phyloP scores from a whole-genome alignment of 2,329 filamentous ascomycete species.

The Corynespora cassiicola region DNA sequence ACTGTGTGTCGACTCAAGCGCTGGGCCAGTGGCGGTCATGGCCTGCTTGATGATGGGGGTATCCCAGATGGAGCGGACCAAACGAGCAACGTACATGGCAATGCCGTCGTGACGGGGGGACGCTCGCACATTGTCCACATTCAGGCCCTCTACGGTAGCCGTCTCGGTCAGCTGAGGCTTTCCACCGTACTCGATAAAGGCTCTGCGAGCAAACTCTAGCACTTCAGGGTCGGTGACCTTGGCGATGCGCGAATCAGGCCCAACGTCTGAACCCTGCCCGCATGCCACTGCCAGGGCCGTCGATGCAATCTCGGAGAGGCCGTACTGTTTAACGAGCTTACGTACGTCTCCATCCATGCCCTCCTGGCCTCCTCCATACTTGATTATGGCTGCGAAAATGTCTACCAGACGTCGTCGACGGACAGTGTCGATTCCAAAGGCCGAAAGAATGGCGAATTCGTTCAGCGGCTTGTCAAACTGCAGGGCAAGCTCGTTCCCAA shows the following conservation, averaged over 20 bases:
- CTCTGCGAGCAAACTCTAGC: constrained; percentile 81
- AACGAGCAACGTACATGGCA: constrained; percentile 82
- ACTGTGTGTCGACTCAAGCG: constrained; percentile 71
- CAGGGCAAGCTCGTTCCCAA: constrained; percentile 94
- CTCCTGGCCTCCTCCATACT: constrained; percentile 75
- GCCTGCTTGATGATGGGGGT: constrained; percentile 70
- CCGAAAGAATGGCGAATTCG: constrained; percentile 91
- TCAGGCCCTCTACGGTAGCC: constrained; percentile 64
- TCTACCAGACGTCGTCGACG: constrained; percentile 86
- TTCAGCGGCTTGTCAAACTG: constrained; percentile 85
- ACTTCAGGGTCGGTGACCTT: constrained; percentile 82
- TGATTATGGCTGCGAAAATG: constrained; percentile 83
- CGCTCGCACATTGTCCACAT: constrained; percentile 82
- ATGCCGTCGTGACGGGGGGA: constrained; percentile 91
- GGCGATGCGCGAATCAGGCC: constrained; percentile 72
- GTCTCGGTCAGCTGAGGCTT: constrained; percentile 86
- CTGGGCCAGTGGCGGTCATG: constrained; percentile 63
- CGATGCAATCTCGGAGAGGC: constrained; percentile 85
- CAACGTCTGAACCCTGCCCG: constrained; percentile 86
- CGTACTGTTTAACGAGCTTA: constrained; percentile 84
- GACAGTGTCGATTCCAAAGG: constrained; percentile 86
- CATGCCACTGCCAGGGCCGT: constrained; percentile 94
- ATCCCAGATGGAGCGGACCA: constrained; percentile 91
- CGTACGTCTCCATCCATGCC: constrained; percentile 82
- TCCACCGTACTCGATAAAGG: constrained; percentile 92